Evolutionary conservation across 441 rosid species (phyloP), one percentile per base, ranked within the genome.

Genomic region (Jatropha multifida): DNA sequence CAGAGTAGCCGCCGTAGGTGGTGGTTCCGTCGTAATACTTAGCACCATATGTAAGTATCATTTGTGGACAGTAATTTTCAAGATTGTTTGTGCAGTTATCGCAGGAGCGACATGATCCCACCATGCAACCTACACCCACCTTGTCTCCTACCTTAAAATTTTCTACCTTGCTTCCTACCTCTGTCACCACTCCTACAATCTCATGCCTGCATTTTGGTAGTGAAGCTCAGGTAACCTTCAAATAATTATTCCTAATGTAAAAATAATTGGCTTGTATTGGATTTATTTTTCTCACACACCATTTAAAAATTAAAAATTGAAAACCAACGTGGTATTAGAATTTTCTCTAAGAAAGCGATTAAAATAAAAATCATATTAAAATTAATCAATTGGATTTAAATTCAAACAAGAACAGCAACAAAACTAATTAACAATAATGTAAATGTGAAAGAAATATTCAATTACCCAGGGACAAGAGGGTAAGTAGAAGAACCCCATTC

Each of bases 1-100:
- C 76, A 0, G 88, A 86, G 55, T 72, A 89, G 37, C 90, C 90
- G 13, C 91, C 88, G 5, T 85, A 81, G 0, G 88, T 78, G 42
- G 23, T 37, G 9, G 81, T 86, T 62, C 83, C 88, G 5, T 85
- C 89, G 0, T 51, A 1, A 81, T 84, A 46, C 26, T 62, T 79
- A 54, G 15, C 23, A 1, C 65, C 40, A 18, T 78, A 85, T 5
- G 88, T 80, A 0, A 32, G 63, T 5, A 81, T 74, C 79, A 68
- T 14, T 65, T 78, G 20, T 0, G 78, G 76, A 71, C 93, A 87
- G 63, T 87, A 85, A 69, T 70, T 86, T 52, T 87, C 89, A 3
- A 86, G 86, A 63, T 84, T 37, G 8, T 74, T 71, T 32, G 20
- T 58, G 77, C 88, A 87, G 18, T 18, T 75, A 5, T 75, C 74